phyloP scores from a whole-genome alignment of 768 basidiomycete species.

The Tylopilus sp. region DNA sequence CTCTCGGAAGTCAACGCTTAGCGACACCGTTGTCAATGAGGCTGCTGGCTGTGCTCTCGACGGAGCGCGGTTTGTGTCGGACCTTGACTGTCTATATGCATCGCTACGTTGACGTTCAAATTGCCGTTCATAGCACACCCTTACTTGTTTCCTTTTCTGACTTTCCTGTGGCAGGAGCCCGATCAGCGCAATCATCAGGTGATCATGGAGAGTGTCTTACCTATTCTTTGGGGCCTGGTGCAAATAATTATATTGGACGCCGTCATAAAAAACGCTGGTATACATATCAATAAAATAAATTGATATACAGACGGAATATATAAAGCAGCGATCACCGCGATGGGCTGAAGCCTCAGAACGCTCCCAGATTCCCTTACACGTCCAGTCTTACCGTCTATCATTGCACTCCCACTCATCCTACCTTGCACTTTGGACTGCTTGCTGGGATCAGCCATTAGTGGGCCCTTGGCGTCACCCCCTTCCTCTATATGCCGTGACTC shows the following conservation, averaged over 20 bases:
- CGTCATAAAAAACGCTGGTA: too few relatives aligned
- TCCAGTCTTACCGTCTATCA: not conserved
- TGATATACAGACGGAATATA: conserved; percentile 3
- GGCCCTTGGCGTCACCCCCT: conserved; percentile 31
- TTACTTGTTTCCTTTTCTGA: conserved; percentile 23
- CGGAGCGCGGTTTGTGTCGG: conserved; percentile 15
- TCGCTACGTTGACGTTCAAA: conserved; percentile 15
- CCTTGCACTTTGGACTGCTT: conserved; percentile 1
- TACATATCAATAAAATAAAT: conserved; percentile 5
- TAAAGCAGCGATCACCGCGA: conserved; percentile 14
- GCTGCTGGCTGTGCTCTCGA: conserved; percentile 26
- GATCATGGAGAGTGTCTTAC: conserved; percentile 10
- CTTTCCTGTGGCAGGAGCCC: conserved; percentile 19
- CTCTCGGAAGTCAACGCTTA: conserved; percentile 11
- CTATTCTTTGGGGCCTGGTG: conserved; percentile 4
- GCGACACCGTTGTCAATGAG: conserved; percentile 13
- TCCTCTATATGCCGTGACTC: conserved; percentile 35
- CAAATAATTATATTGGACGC: too few relatives aligned
- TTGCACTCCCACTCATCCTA: not conserved
- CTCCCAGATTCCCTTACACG: conserved; percentile 22
- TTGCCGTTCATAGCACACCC: conserved; percentile 13
- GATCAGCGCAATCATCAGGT: conserved; percentile 24
- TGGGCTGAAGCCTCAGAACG: not conserved
- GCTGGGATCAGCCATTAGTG: conserved; percentile 15
- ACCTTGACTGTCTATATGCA: conserved; percentile 10